Percentiles rank a stretch among this genome's conserved stretches.
phyloP scores from a whole-genome alignment of 441 rosid genomes.

The Gossypium lobatum region DNA sequence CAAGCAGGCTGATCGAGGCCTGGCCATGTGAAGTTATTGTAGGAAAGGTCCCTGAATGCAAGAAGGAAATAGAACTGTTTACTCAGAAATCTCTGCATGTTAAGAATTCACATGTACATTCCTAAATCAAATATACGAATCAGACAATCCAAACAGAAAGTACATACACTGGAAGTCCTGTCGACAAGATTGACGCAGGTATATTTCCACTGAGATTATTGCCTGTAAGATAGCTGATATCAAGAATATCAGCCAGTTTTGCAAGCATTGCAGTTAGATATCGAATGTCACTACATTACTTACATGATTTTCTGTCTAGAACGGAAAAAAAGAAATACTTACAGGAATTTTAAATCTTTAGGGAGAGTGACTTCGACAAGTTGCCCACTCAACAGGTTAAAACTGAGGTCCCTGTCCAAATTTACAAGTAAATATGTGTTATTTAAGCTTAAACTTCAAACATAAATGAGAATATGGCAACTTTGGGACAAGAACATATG shows the following conservation, averaged over 20 bases:
- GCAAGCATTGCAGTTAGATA: neutral
- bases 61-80: slow-evolving; percentile 4
- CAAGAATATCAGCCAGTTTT: slow-evolving; percentile 5
- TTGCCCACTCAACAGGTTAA: slow-evolving; percentile 33
- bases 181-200: slow-evolving; percentile 26
- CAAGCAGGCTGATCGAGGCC: slow-evolving; percentile 26
- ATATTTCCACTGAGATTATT: slow-evolving; percentile 31
- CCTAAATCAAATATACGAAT: neutral
- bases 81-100: neutral
- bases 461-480: neutral
- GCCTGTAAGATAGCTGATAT: slow-evolving; percentile 31
- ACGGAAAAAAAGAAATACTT: slow-evolving; percentile 12
- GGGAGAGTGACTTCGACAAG: slow-evolving; percentile 18
- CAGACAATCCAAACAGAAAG: slow-evolving; percentile 5
- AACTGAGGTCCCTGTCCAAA: slow-evolving; percentile 42
- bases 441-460: neutral
- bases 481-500: neutral
- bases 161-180: slow-evolving; percentile 29
- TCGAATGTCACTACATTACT: neutral
- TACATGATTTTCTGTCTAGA: neutral
- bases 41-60: slow-evolving; percentile 34
- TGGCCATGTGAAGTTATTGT: slow-evolving; percentile 31
- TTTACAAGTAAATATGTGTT: neutral
- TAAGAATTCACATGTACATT: slow-evolving; percentile 1
- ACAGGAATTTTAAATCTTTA: slow-evolving; percentile 21